Evolutionary conservation across 768 basidiomycete genomes (phyloP), one percentile per base, ranked within the genome.

Genomic region (Rhodocollybia butyracea): DNA sequence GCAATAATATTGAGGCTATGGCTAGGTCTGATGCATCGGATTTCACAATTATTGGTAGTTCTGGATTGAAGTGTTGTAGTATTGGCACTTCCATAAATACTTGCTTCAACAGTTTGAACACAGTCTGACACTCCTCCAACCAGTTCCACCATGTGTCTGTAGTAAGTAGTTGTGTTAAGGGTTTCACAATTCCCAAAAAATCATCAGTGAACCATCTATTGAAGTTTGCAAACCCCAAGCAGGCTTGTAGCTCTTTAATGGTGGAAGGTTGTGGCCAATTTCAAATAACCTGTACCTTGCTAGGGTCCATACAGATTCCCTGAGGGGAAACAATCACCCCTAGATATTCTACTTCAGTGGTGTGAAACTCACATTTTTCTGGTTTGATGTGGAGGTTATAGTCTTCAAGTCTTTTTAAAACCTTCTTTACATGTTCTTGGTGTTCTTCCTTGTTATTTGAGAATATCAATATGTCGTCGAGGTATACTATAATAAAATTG

Each of bases 171-270:
- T 26, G 31, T 5, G 48, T 31, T 10, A 51, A 15, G 10, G 48
- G 31, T 38, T 38, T 32, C 2, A 68, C 52, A 3, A 73, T 59
- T 0, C 65, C 13, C 0, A 70, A 60, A 55, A 68, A 80, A 0
- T 64, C 54, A 1, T 46, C 3, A 8, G 77, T 72, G 46, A 76
- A 78, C 2, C 59, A 41, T 2, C 63, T 29, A 22, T 74, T 75
- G 40, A 72, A 77, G 53, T 75, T 74, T 2, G 62, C 46, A 34
- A 81, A 79, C 1, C 80, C 74, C 0, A 80, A 55, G 57, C 81
- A 81, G 2, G 62, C 63, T 57, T 70, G 67, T 0, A 78, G 36
- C 27, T 77, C 64, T 24, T 63, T 65, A 3, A 72, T 61, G 0
- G 41, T 68, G 0, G 24, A 57, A 0, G 76, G 77, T 0, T 19